Conservation (phyloP, 257 asterid genomes). For the Solanum lignicaule region DNA sequence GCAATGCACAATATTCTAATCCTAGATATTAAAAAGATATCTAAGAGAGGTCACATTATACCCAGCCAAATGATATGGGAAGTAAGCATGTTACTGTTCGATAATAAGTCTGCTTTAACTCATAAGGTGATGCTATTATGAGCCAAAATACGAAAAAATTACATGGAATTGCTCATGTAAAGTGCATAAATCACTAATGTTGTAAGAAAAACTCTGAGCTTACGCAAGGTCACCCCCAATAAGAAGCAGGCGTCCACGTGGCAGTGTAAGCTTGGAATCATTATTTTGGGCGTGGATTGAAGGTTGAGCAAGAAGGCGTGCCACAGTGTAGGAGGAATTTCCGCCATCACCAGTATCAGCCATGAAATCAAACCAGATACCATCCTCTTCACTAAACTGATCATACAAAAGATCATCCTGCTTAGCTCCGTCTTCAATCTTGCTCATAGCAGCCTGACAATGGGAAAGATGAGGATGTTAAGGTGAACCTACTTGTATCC, state of each 20-base stretch:
- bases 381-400: constrained; percentile 55
- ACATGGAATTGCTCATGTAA: background rate
- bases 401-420: constrained; percentile 60
- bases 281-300: constrained; percentile 33
- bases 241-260: constrained; percentile 62
- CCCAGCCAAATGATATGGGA: background rate
- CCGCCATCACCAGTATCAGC: constrained; percentile 90
- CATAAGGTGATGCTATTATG: background rate
- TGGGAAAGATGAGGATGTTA: background rate
- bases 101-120: background rate
- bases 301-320: constrained; percentile 75
- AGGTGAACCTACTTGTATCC: background rate
- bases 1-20: background rate
- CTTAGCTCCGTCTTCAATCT: constrained; percentile 46
- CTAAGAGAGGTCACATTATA: background rate
- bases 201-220: constrained; percentile 19
- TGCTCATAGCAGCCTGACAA: constrained; percentile 69
- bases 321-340: constrained; percentile 67
- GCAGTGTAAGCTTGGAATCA: constrained; percentile 37
- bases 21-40: background rate
- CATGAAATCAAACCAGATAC: constrained; percentile 79
- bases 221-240: constrained; percentile 90
- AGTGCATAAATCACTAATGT: background rate
- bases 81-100: background rate
- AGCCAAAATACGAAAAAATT: background rate